These are phyloP conservation scores for Posidonia oceanica DNA, from an alignment of 116 monocot species.

Conservation along the genomic window DNA sequence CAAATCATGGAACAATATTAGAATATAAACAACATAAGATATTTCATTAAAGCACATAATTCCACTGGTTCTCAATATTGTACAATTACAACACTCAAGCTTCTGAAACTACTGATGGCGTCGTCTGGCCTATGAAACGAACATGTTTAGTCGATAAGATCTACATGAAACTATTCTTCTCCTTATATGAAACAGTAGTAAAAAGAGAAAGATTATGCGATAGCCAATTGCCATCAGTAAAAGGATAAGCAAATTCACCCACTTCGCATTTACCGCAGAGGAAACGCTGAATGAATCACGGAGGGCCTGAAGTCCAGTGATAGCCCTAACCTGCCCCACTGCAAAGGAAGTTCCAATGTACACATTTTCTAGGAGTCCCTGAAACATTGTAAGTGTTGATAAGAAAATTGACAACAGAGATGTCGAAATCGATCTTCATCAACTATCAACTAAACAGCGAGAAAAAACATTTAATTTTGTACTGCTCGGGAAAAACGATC, in stretches of 20 bases:
- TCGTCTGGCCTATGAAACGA: neutral
- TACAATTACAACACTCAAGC: constrained; percentile 7
- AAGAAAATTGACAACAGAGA: too few relatives aligned
- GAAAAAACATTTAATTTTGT: neutral
- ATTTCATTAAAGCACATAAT: too few relatives aligned
- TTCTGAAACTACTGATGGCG: neutral
- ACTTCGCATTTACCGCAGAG: constrained; percentile 52
- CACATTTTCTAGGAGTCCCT: constrained; percentile 93
- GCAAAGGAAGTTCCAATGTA: constrained; percentile 78
- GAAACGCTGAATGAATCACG: constrained; percentile 70
- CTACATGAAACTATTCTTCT: constrained; percentile 12
- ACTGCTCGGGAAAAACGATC: too few relatives aligned
- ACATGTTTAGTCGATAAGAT: constrained; percentile 10
- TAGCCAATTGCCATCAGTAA: constrained; percentile 75
- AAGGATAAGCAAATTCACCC: constrained; percentile 61
- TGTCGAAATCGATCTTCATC: too few relatives aligned
- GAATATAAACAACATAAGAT: too few relatives aligned
- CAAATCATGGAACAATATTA: too few relatives aligned
- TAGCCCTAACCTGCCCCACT: constrained; percentile 78
- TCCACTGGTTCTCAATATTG: neutral
- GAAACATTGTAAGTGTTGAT: constrained; percentile 1
- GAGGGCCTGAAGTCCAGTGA: constrained; percentile 78
- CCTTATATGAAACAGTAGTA: constrained; percentile 42
- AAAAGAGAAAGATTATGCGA: constrained; percentile 38
- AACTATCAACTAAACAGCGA: too few relatives aligned